A percentile compares a stretch with the other conserved stretches of the same genome.
Conservation (phyloP, 768 basidiomycete species). For the Postia placenta region DNA sequence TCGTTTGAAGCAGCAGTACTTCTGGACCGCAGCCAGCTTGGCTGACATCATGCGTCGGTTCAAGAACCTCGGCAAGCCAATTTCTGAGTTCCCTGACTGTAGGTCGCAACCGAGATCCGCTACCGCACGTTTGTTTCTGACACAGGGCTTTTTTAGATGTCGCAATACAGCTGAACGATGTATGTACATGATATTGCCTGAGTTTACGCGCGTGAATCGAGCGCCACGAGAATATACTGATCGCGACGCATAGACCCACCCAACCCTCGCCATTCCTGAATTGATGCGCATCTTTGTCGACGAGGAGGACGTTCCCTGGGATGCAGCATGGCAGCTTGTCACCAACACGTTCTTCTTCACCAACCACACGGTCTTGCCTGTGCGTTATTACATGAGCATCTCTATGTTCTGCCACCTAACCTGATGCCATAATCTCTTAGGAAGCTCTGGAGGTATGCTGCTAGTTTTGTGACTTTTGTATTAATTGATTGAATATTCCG, state of each 20-base stretch:
- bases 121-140: not conserved
- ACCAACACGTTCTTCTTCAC: slow-evolving; percentile 94
- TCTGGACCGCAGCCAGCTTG: slow-evolving; percentile 87
- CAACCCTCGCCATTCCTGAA: slow-evolving; percentile 92
- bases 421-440: slow-evolving; percentile 24
- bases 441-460: slow-evolving; percentile 56
- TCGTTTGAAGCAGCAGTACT: slow-evolving; percentile 94
- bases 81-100: slow-evolving; percentile 81
- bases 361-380: slow-evolving; percentile 90
- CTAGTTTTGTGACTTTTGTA: not conserved
- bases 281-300: slow-evolving; percentile 89
- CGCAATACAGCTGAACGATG: slow-evolving; percentile 94
- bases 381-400: slow-evolving; percentile 28
- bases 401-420: not conserved
- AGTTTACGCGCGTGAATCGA: not conserved
- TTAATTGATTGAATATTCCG: not conserved
- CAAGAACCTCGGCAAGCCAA: slow-evolving; percentile 80
- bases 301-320: slow-evolving; percentile 86
- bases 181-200: slow-evolving; percentile 25
- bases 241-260: slow-evolving; percentile 65
- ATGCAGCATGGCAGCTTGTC: slow-evolving; percentile 81
- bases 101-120: too few relatives aligned
- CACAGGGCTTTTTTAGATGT: slow-evolving; percentile 48
- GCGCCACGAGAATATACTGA: not conserved
- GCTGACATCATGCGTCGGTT: slow-evolving; percentile 90